Evolutionary conservation across 192 early-diverging fungal genomes (phyloP).

Genomic region (Lobulomyces angularis): DNA sequence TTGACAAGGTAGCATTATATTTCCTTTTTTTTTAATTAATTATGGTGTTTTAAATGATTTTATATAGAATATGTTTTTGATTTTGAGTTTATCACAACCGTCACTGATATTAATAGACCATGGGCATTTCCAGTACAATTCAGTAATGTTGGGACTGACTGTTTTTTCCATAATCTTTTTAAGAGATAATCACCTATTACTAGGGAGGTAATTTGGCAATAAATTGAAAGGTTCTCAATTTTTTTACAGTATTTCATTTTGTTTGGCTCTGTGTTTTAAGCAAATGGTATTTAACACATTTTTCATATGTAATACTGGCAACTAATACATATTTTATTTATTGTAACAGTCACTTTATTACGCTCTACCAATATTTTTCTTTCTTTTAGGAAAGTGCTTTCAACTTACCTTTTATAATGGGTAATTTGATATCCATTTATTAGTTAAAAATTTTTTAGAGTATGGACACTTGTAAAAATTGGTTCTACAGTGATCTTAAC

Average conservation of each 20-base stretch:
- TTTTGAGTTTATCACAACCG: slow-evolving; percentile 69
- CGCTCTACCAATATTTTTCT: slow-evolving; percentile 81
- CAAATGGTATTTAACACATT: too few relatives aligned
- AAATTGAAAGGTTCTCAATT: too few relatives aligned
- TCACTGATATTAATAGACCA: slow-evolving; percentile 87
- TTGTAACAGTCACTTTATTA: slow-evolving; percentile 89
- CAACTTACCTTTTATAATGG: not conserved
- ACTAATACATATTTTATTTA: too few relatives aligned
- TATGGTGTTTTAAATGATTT: slow-evolving; percentile 2
- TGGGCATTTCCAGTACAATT: slow-evolving; percentile 96
- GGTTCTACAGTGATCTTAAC: slow-evolving; percentile 61
- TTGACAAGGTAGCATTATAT: slow-evolving; percentile 2
- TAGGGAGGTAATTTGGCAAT: too few relatives aligned
- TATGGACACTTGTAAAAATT: slow-evolving; percentile 51
- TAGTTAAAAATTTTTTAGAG: slow-evolving; percentile 22
- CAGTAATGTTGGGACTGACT: slow-evolving; percentile 87
- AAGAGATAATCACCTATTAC: slow-evolving; percentile 40
- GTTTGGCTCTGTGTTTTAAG: slow-evolving; percentile 76
- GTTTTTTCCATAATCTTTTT: slow-evolving; percentile 64
- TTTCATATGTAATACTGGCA: too few relatives aligned
- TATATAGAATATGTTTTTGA: slow-evolving; percentile 18
- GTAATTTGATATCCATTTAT: not conserved
- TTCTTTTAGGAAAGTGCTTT: slow-evolving; percentile 67
- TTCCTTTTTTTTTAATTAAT: not conserved
- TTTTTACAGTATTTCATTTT: slow-evolving; percentile 71